Evolutionary conservation across 352 stramenopile genomes (phyloP).

Genomic region (Globisporangium middletonii): DNA sequence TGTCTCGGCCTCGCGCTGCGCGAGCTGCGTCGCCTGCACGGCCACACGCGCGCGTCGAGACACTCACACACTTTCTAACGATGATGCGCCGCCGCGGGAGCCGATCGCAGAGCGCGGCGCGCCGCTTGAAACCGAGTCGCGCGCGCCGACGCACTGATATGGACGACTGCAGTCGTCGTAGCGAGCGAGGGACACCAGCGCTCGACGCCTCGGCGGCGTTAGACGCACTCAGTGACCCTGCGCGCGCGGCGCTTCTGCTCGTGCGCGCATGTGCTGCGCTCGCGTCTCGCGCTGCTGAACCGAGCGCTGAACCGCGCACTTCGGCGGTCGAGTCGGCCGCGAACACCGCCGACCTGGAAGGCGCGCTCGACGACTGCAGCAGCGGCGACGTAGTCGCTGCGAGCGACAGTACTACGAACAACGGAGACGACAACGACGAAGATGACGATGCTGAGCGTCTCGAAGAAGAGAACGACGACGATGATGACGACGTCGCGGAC

Average conservation of each 20-base stretch:
- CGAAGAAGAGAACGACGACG: conserved; percentile 27
- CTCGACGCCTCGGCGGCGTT: neutral
- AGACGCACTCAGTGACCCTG: conserved; percentile 19
- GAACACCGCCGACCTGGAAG: conserved; percentile 13
- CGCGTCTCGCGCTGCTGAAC: conserved; percentile 10
- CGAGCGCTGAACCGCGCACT: neutral
- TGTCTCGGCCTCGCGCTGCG: too few relatives aligned
- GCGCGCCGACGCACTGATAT: neutral
- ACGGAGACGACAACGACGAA: neutral
- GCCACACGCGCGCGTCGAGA: too few relatives aligned
- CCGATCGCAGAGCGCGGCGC: neutral
- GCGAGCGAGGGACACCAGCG: neutral
- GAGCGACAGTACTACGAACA: too few relatives aligned
- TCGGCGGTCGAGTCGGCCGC: neutral
- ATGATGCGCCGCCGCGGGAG: neutral
- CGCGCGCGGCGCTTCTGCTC: conserved; percentile 38
- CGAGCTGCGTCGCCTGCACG: too few relatives aligned
- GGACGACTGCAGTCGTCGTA: neutral
- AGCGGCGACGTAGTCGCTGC: neutral
- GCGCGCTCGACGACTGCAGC: neutral
- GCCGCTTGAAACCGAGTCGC: neutral
- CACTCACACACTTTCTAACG: neutral
- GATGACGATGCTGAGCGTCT: conserved; percentile 19
- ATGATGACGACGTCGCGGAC: conserved; percentile 40
- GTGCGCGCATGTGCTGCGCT: conserved; percentile 26